These are phyloP conservation scores for Syzygium grande DNA, from an alignment of 345 rosid species.

Conservation along the genomic window DNA sequence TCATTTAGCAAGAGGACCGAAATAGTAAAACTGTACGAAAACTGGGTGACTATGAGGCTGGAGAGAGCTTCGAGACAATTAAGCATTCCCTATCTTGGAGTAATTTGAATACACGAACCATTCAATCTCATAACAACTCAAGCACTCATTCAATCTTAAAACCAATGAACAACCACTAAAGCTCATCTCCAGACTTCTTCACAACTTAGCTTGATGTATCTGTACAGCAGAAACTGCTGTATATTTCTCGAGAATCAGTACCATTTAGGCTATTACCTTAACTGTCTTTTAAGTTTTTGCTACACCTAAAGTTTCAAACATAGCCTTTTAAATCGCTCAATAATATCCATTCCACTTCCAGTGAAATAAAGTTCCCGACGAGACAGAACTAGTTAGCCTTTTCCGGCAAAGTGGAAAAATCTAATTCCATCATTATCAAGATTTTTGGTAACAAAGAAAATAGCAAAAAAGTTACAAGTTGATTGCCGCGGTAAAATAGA, in stretches of 20 bases:
- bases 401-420: not conserved
- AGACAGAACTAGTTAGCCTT: not conserved
- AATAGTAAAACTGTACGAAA: not conserved
- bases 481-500: not conserved
- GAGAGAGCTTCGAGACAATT: not conserved
- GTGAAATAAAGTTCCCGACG: not conserved
- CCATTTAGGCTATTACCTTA: not conserved
- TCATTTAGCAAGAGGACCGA: not conserved
- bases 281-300: not conserved
- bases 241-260: not conserved
- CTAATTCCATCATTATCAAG: not conserved
- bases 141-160: not conserved
- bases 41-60: not conserved
- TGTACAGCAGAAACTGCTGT: not conserved
- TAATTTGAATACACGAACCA: not conserved
- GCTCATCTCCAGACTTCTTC: not conserved
- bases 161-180: not conserved
- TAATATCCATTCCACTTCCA: not conserved
- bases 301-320: not conserved
- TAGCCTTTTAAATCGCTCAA: not conserved
- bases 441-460: not conserved
- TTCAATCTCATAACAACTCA: not conserved
- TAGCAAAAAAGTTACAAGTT: not conserved
- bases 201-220: not conserved
- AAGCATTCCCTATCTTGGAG: not conserved